Evolutionary conservation across 768 basidiomycete genomes (phyloP).

Genomic region (Heimioporus sp.): DNA sequence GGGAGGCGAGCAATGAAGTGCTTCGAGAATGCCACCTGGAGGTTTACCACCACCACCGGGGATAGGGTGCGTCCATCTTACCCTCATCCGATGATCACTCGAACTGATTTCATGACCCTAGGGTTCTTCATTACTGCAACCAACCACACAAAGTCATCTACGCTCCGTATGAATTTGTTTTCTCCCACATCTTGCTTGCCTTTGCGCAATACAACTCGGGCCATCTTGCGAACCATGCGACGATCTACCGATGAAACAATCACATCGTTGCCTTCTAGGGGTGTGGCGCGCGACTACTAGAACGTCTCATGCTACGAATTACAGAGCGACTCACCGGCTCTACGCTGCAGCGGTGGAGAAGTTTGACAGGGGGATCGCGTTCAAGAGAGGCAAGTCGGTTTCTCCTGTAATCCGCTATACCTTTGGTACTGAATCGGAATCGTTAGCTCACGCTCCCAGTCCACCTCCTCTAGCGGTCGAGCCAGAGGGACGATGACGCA

Average conservation of each 20-base stretch:
- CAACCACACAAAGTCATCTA: constrained; percentile 89
- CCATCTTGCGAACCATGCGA: constrained; percentile 78
- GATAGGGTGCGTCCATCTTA: constrained; percentile 62
- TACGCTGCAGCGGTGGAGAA: constrained; percentile 74
- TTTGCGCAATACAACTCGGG: constrained; percentile 95
- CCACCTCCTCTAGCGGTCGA: constrained; percentile 81
- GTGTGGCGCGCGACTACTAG: constrained; percentile 96
- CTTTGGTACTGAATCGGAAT: background rate
- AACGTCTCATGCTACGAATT: constrained; percentile 36
- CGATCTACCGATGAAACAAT: constrained; percentile 85
- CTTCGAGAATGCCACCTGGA: constrained; percentile 85
- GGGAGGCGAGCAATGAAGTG: constrained; percentile 87
- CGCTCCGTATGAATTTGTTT: constrained; percentile 88
- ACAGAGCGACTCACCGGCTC: background rate
- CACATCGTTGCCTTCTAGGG: constrained; percentile 81
- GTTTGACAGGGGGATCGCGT: constrained; percentile 88
- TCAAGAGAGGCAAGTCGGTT: constrained; percentile 73
- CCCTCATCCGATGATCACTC: background rate
- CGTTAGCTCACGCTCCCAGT: constrained; percentile 57
- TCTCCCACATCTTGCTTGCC: constrained; percentile 95
- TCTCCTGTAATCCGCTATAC: background rate
- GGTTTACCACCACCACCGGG: constrained; percentile 98
- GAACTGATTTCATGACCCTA: constrained; percentile 23
- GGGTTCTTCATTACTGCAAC: constrained; percentile 93
- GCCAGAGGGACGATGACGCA: constrained; percentile 38